Evolutionary conservation across 2,329 filamentous ascomycete species (phyloP).

Genomic region (Venturia effusa): DNA sequence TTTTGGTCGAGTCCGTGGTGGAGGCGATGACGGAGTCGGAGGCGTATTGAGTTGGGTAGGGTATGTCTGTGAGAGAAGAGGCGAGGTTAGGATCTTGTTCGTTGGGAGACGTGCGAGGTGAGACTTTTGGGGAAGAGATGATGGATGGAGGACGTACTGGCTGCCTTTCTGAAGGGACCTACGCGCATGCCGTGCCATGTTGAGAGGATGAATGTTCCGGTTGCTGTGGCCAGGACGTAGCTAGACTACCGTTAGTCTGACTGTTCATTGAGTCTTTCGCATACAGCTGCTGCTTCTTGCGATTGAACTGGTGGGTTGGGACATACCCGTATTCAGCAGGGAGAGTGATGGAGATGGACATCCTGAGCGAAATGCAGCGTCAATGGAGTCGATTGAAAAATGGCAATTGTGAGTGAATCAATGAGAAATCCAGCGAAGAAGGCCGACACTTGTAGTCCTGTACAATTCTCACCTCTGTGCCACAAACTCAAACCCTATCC

Average conservation of each 20-base stretch:
- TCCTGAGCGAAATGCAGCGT: neutral
- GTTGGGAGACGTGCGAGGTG: no score
- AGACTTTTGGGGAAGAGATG: neutral
- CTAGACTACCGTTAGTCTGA: slow-evolving; percentile 25
- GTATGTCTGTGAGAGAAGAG: slow-evolving; percentile 11
- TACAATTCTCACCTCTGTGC: no score
- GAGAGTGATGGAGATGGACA: slow-evolving; percentile 27
- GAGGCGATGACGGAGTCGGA: slow-evolving; percentile 40
- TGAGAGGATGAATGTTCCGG: slow-evolving; percentile 43
- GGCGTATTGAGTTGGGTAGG: slow-evolving; percentile 50
- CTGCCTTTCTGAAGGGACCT: slow-evolving; percentile 35
- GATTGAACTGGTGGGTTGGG: slow-evolving; percentile 5
- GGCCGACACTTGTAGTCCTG: no score
- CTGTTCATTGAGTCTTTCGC: slow-evolving; percentile 6
- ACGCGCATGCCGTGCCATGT: slow-evolving; percentile 41
- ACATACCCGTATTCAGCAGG: slow-evolving; percentile 35
- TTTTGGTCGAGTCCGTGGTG: slow-evolving; percentile 27
- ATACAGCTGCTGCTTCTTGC: neutral
- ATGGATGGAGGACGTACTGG: slow-evolving; percentile 29
- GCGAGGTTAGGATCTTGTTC: neutral
- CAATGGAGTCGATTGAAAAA: neutral
- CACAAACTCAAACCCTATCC: no score
- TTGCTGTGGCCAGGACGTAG: slow-evolving; percentile 43
- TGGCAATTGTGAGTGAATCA: no score
- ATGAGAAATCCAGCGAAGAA: neutral